Conservation (phyloP, 441 rosid genomes). For the Gossypium aridum region DNA sequence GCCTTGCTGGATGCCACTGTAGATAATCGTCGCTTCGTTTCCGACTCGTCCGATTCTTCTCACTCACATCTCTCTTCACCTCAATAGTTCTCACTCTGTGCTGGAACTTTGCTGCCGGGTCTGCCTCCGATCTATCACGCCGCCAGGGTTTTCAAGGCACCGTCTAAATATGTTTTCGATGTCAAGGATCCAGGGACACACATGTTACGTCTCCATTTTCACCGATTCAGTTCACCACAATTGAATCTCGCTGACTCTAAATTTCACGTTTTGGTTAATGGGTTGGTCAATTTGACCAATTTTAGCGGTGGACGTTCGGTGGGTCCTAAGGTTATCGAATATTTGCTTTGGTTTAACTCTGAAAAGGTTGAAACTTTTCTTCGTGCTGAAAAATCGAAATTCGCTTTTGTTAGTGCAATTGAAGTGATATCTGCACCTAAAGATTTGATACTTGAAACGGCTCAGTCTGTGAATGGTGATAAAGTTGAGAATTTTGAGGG, state of each 20-base stretch:
- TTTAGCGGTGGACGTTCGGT: conserved; percentile 32
- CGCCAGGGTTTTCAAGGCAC: conserved; percentile 51
- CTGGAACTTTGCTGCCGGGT: conserved; percentile 17
- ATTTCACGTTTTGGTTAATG: conserved; percentile 63
- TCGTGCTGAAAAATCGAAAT: conserved; percentile 36
- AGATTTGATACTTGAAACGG: conserved; percentile 62
- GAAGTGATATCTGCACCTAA: conserved; percentile 85
- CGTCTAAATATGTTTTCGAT: conserved; percentile 47
- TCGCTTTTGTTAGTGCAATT: conserved; percentile 74
- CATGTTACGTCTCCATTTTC: conserved; percentile 66
- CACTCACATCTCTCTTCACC: conserved; percentile 20
- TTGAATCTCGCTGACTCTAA: conserved; percentile 26
- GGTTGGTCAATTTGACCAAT: conserved; percentile 50
- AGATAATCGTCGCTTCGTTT: conserved; percentile 46
- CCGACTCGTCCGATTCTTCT: conserved; percentile 28
- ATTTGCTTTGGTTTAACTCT: conserved; percentile 40
- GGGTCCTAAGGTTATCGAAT: conserved; percentile 52
- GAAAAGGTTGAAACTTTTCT: conserved; percentile 48
- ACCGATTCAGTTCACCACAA: conserved; percentile 33
- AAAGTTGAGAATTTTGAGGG: conserved; percentile 35
- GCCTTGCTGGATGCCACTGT: conserved; percentile 49
- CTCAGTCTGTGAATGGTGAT: conserved; percentile 32
- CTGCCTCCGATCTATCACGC: conserved; percentile 44
- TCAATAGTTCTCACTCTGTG: conserved; percentile 25
- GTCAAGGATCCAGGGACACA: conserved; percentile 52